Percentiles rank a stretch among this genome's conserved stretches.
Conservation (phyloP, 805 yeast species). For the Maudiozyma bulderi region DNA sequence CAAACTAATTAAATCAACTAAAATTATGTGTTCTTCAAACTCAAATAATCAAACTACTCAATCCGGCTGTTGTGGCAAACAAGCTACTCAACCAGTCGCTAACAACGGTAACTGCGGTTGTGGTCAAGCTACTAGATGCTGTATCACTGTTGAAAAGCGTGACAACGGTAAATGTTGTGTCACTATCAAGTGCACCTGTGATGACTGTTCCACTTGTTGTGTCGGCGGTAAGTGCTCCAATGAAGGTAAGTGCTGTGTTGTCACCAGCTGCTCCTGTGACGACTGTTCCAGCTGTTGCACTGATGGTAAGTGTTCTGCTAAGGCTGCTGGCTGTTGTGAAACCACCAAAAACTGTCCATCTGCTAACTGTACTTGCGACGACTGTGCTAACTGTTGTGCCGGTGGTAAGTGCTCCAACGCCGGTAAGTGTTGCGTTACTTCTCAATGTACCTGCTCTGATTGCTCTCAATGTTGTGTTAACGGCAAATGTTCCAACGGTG, state of each 20-base stretch:
- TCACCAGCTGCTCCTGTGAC: neutral
- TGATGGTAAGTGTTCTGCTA: neutral
- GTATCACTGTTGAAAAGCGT: neutral
- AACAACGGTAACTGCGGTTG: neutral
- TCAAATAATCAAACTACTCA: neutral
- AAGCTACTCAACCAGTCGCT: neutral
- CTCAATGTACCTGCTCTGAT: neutral
- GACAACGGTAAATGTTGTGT: neutral
- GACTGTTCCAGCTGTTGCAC: neutral
- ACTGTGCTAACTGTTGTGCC: neutral
- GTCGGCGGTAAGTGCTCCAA: neutral
- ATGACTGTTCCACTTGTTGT: neutral
- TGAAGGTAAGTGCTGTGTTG: neutral
- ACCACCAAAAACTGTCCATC: neutral
- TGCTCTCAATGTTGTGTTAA: neutral
- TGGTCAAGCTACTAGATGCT: neutral
- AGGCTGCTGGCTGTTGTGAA: neutral
- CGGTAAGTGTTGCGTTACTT: neutral
- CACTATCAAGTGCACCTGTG: neutral
- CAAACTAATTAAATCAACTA: neutral
- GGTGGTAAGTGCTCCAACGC: neutral
- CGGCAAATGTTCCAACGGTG: neutral
- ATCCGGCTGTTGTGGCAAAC: neutral
- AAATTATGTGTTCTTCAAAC: neutral
- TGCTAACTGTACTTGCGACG: neutral